A percentile compares a stretch with the other conserved stretches of the same genome.
phyloP scores from a whole-genome alignment of 176 grass and related monocot species.

The Carex myosuroides region DNA sequence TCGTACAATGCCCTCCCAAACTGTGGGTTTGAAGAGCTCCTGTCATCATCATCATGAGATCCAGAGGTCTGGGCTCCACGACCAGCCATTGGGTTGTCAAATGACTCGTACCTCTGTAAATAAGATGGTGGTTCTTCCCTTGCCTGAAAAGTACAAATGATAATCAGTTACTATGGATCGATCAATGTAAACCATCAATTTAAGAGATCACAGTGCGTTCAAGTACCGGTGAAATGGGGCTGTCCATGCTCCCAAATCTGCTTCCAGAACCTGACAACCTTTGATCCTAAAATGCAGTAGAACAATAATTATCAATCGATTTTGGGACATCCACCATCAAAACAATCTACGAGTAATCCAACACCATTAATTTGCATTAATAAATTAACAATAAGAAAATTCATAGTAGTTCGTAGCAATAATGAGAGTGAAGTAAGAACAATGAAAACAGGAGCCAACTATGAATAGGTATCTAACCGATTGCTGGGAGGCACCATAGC shows the following conservation, averaged over 20 bases:
- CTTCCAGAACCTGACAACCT: conserved; percentile 31
- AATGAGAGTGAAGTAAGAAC: background rate
- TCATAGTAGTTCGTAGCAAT: background rate
- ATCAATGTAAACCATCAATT: background rate
- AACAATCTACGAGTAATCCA: background rate
- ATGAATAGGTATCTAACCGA: conserved; percentile 40
- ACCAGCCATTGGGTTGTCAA: conserved; percentile 71
- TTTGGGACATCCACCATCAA: background rate
- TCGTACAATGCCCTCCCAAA: conserved; percentile 93
- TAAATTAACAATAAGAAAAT: background rate
- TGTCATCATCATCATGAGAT: conserved; percentile 47
- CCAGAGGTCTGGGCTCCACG: conserved; percentile 51
- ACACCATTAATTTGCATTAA: background rate
- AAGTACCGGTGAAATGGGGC: conserved; percentile 15
- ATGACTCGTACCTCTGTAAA: conserved; percentile 70
- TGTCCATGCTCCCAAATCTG: conserved; percentile 29
- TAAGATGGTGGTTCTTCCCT: conserved; percentile 88
- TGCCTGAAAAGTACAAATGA: conserved; percentile 49
- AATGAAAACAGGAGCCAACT: background rate
- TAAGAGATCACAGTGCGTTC: background rate
- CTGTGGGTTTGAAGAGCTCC: conserved; percentile 73
- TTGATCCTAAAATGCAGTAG: conserved; percentile 23
- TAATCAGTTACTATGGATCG: background rate
- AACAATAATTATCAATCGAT: background rate
- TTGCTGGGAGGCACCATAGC: conserved; percentile 57